phyloP scores from a whole-genome alignment of 345 rosid species.

The Toxicodendron radicans region DNA sequence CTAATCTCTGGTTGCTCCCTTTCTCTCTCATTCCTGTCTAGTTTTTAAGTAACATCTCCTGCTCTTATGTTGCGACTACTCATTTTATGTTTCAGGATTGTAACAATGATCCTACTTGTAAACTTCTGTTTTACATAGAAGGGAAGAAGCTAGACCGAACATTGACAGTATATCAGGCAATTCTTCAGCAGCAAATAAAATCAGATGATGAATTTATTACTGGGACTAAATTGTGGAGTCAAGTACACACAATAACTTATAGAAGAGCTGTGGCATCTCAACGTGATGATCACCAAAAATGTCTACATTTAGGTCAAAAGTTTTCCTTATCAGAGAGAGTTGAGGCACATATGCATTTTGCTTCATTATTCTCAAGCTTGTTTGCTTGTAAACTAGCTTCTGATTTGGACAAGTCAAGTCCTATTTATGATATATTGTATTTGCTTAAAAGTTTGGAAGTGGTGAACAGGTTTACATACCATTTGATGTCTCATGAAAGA shows the following conservation, averaged over 20 bases:
- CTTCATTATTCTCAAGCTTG: conserved; percentile 50
- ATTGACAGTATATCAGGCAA: conserved; percentile 71
- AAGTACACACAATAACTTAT: conserved; percentile 58
- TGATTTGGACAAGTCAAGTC: conserved; percentile 48
- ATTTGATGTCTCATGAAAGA: conserved; percentile 64
- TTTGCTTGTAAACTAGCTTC: conserved; percentile 55
- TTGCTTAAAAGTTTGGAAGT: conserved; percentile 79
- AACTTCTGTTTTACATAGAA: conserved; percentile 63
- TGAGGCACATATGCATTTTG: conserved; percentile 26
- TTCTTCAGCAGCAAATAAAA: conserved; percentile 66
- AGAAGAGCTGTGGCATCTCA: conserved; percentile 42
- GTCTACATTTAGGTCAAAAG: conserved; percentile 21
- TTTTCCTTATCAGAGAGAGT: conserved; percentile 26
- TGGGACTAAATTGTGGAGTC: conserved; percentile 60
- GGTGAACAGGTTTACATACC: conserved; percentile 63
- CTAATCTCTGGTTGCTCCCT: background rate
- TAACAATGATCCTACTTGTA: conserved; percentile 33
- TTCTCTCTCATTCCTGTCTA: background rate
- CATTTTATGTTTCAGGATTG: conserved; percentile 16
- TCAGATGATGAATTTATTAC: conserved; percentile 49
- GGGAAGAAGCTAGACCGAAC: conserved; percentile 59
- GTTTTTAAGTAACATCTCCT: no score
- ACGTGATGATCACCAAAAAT: conserved; percentile 26
- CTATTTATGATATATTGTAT: conserved; percentile 61
- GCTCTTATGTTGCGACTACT: no score